Evolutionary conservation across 2,329 filamentous ascomycete species (phyloP).

Genomic region (Erysiphe pulchra): DNA sequence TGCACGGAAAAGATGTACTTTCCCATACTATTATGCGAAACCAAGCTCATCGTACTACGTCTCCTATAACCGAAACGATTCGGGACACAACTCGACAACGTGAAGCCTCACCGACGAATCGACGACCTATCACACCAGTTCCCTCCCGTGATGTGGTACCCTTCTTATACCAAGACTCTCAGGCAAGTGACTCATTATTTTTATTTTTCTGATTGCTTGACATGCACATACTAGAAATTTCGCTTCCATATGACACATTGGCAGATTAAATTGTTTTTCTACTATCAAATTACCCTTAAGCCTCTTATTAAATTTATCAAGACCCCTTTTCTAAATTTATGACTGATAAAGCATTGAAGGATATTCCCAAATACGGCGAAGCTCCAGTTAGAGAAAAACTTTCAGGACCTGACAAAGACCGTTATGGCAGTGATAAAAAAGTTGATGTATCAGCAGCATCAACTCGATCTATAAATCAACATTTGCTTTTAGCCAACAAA

Average conservation of each 20-base stretch:
- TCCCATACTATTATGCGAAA: slow-evolving; percentile 30
- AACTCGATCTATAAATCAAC: slow-evolving; percentile 9
- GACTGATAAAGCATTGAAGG: slow-evolving; percentile 18
- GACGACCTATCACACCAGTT: slow-evolving; percentile 60
- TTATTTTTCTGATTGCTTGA: too few relatives aligned
- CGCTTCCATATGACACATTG: too few relatives aligned
- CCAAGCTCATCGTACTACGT: slow-evolving; percentile 57
- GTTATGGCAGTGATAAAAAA: slow-evolving; percentile 27
- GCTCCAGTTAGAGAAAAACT: slow-evolving; percentile 48
- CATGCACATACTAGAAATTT: too few relatives aligned
- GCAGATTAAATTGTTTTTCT: too few relatives aligned
- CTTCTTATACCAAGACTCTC: slow-evolving; percentile 79
- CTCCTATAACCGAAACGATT: slow-evolving; percentile 40
- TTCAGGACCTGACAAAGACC: slow-evolving; percentile 41
- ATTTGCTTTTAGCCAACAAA: background rate
- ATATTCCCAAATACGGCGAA: slow-evolving; percentile 53
- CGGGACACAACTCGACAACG: slow-evolving; percentile 25
- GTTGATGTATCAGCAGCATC: slow-evolving; percentile 25
- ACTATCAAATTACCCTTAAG: too few relatives aligned
- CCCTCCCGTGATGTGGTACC: slow-evolving; percentile 85
- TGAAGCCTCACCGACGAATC: slow-evolving; percentile 49
- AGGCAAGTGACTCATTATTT: slow-evolving; percentile 26
- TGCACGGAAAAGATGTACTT: slow-evolving; percentile 31
- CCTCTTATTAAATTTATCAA: background rate
- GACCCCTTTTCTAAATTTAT: background rate